Conservation (phyloP, 352 stramenopile genomes). For the Thalassiosira mediterranea region DNA sequence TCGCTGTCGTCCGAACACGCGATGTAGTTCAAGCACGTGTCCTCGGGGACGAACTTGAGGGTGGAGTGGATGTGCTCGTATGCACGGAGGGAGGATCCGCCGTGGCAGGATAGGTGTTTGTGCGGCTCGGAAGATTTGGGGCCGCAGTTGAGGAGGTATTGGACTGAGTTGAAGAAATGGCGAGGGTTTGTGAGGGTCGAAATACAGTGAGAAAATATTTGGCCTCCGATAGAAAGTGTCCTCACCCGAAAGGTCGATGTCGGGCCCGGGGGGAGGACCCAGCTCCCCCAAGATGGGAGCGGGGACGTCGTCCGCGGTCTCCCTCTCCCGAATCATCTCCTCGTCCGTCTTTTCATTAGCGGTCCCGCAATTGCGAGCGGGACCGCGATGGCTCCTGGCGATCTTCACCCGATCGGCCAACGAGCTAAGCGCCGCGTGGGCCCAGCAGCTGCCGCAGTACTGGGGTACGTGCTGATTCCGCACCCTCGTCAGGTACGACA, state of each 20-base stretch:
- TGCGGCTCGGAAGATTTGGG: slow-evolving; percentile 9
- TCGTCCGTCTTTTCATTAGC: slow-evolving; percentile 2
- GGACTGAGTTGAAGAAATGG: slow-evolving; percentile 59
- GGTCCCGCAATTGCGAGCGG: slow-evolving; percentile 3
- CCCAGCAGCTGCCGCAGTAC: slow-evolving; percentile 88
- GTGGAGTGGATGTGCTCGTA: slow-evolving; percentile 84
- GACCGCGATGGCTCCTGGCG: slow-evolving; percentile 46
- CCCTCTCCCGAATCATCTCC: neutral
- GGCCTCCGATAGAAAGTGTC: neutral
- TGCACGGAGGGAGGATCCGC: slow-evolving; percentile 40
- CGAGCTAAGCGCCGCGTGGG: slow-evolving; percentile 82
- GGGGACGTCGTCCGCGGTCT: neutral
- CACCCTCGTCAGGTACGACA: slow-evolving; percentile 92
- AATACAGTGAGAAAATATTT: no score
- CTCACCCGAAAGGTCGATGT: slow-evolving; percentile 83
- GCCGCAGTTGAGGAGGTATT: slow-evolving; percentile 88
- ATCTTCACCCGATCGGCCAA: slow-evolving; percentile 90
- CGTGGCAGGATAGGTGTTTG: slow-evolving; percentile 44
- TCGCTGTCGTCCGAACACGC: slow-evolving; percentile 82
- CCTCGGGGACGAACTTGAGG: slow-evolving; percentile 86
- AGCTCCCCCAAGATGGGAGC: slow-evolving; percentile 21
- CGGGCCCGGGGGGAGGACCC: slow-evolving; percentile 46
- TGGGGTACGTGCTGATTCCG: slow-evolving; percentile 98
- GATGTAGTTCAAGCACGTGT: slow-evolving; percentile 92
- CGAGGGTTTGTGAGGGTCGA: no score